Conservation (phyloP, 2,329 filamentous ascomycete species). For the Raffaelea arxii region DNA sequence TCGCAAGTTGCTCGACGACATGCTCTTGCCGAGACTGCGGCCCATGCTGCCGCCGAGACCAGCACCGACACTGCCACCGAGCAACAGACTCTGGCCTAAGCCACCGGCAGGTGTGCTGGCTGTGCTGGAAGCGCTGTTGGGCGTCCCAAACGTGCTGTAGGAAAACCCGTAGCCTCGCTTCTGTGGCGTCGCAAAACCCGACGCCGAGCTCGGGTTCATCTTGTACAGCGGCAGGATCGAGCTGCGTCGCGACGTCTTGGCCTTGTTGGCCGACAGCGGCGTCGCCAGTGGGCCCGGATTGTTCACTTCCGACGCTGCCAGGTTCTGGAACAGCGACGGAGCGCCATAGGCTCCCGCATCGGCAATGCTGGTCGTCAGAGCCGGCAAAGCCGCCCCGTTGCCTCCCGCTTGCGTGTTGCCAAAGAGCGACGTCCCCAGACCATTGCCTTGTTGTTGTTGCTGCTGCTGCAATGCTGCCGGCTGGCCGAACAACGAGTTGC, state of each 20-base stretch:
- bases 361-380: constrained; percentile 68
- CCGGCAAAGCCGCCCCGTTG: constrained; percentile 43
- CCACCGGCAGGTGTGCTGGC: constrained; percentile 57
- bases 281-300: constrained; percentile 89
- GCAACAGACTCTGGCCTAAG: constrained; percentile 56
- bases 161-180: constrained; percentile 86
- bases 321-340: constrained; percentile 70
- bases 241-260: constrained; percentile 60
- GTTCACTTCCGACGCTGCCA: constrained; percentile 50
- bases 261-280: constrained; percentile 65
- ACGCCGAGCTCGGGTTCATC: constrained; percentile 70
- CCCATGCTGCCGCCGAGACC: constrained; percentile 63
- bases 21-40: constrained; percentile 71
- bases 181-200: constrained; percentile 72
- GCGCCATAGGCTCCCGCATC: constrained; percentile 87
- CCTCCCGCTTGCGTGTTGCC: constrained; percentile 34
- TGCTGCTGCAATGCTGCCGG: constrained; percentile 39
- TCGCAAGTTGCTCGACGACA: constrained; percentile 78
- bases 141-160: constrained; percentile 84
- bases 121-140: constrained; percentile 57
- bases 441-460: constrained; percentile 36
- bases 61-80: no score
- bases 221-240: constrained; percentile 81
- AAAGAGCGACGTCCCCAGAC: constrained; percentile 47
- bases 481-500: constrained; percentile 34